Evolutionary conservation across 768 basidiomycete species (phyloP).

Genomic region (Trametes cingulata): DNA sequence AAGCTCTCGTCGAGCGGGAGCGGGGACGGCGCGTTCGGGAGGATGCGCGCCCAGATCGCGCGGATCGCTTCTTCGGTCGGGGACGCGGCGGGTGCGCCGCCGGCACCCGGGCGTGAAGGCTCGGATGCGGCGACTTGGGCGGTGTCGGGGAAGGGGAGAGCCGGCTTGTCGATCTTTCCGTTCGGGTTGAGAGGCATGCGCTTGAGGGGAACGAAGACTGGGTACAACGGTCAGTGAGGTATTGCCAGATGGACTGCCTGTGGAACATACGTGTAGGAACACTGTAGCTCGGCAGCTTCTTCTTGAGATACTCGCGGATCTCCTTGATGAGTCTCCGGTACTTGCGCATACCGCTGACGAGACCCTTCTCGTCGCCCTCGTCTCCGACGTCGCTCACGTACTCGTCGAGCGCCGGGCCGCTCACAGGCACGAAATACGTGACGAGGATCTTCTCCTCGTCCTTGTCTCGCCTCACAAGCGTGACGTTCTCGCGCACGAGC

Average conservation of each 20-base stretch:
- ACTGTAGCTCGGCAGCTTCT: constrained; percentile 93
- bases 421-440: constrained; percentile 93
- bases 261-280: constrained; percentile 75
- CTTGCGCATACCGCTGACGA: constrained; percentile 76
- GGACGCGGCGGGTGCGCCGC: constrained; percentile 44
- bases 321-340: constrained; percentile 90
- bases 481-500: constrained; percentile 95
- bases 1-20: constrained; percentile 92
- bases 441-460: constrained; percentile 99
- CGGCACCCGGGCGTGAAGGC: constrained; percentile 37
- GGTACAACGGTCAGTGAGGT: not conserved
- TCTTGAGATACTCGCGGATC: constrained; percentile 93
- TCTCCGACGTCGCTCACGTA: constrained; percentile 67
- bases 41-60: constrained; percentile 79
- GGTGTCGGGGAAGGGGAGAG: constrained; percentile 97
- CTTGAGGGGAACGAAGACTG: constrained; percentile 91
- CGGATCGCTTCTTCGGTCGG: constrained; percentile 81
- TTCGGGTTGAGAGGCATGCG: constrained; percentile 99
- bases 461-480: constrained; percentile 94
- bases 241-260: not conserved
- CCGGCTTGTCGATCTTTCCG: constrained; percentile 98
- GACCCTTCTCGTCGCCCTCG: constrained; percentile 53
- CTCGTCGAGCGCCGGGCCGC: constrained; percentile 62
- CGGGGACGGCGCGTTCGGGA: constrained; percentile 75
- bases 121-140: constrained; percentile 58